phyloP scores from a whole-genome alignment of 768 basidiomycete genomes.

The Mycena crocata region DNA sequence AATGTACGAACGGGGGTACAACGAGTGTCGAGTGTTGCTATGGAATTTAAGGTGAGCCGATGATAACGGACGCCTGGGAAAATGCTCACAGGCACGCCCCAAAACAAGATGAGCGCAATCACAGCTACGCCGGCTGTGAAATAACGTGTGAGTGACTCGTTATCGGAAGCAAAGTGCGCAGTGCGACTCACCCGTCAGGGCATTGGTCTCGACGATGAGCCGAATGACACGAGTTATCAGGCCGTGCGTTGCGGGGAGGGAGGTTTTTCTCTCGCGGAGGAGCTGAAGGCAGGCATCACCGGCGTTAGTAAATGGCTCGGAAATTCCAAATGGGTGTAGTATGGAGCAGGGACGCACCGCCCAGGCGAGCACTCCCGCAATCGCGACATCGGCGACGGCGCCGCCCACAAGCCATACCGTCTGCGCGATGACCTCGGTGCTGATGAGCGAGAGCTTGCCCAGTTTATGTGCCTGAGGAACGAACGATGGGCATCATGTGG shows the following conservation, averaged over 20 bases:
- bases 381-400: slow-evolving; percentile 27
- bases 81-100: slow-evolving; percentile 17
- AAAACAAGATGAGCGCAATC: slow-evolving; percentile 27
- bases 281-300: background rate
- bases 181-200: slow-evolving; percentile 23
- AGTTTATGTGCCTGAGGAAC: slow-evolving; percentile 17
- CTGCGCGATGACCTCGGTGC: slow-evolving; percentile 20
- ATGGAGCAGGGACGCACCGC: slow-evolving; percentile 4
- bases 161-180: background rate
- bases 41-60: background rate
- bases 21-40: slow-evolving; percentile 23
- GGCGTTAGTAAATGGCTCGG: background rate
- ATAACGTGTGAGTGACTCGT: background rate
- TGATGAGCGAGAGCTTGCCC: slow-evolving; percentile 21
- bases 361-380: slow-evolving; percentile 22
- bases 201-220: slow-evolving; percentile 34
- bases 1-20: slow-evolving; percentile 28
- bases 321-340: background rate
- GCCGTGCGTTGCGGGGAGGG: slow-evolving; percentile 3
- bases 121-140: slow-evolving; percentile 23
- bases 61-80: background rate
- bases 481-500: background rate
- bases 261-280: background rate
- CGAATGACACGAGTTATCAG: slow-evolving; percentile 25
- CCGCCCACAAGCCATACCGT: slow-evolving; percentile 31